Percentiles rank a stretch among this genome's conserved stretches.
Conservation (phyloP, 2,329 filamentous ascomycete genomes). For the Rhinocladiella similis region DNA sequence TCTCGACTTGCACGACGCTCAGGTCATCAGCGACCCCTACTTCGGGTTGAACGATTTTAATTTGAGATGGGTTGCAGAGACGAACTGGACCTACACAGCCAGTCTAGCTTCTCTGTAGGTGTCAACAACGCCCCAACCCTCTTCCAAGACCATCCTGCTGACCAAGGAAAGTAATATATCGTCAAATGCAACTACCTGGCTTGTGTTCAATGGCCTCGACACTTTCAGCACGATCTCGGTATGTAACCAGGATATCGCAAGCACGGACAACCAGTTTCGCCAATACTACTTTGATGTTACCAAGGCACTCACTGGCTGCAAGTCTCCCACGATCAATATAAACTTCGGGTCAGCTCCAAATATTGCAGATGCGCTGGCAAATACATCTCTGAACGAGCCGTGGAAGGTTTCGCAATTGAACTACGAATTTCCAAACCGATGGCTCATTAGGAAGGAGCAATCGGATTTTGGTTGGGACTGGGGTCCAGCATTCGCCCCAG, state of each 20-base stretch:
- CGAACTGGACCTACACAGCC: slow-evolving; percentile 62
- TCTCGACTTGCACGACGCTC: neutral
- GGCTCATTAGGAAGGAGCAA: slow-evolving; percentile 61
- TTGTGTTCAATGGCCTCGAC: slow-evolving; percentile 76
- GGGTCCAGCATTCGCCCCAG: slow-evolving; percentile 64
- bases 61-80: slow-evolving; percentile 74
- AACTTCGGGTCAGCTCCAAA: slow-evolving; percentile 44
- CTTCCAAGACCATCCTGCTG: no score
- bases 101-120: slow-evolving; percentile 40
- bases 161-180: slow-evolving; percentile 9
- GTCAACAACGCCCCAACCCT: no score
- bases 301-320: slow-evolving; percentile 43
- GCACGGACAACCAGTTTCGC: slow-evolving; percentile 77
- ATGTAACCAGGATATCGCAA: slow-evolving; percentile 66
- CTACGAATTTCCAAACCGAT: neutral
- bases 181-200: slow-evolving; percentile 53
- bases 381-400: slow-evolving; percentile 48
- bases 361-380: slow-evolving; percentile 43
- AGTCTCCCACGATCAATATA: slow-evolving; percentile 50
- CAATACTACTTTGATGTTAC: slow-evolving; percentile 70
- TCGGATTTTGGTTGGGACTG: slow-evolving; percentile 73
- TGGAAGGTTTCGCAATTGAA: neutral
- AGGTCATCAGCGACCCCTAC: slow-evolving; percentile 60
- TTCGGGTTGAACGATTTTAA: slow-evolving; percentile 72
- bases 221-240: slow-evolving; percentile 73